Base-by-base conservation (phyloP, 208 protist genomes). In the Leishmania gerbilli region DNA sequence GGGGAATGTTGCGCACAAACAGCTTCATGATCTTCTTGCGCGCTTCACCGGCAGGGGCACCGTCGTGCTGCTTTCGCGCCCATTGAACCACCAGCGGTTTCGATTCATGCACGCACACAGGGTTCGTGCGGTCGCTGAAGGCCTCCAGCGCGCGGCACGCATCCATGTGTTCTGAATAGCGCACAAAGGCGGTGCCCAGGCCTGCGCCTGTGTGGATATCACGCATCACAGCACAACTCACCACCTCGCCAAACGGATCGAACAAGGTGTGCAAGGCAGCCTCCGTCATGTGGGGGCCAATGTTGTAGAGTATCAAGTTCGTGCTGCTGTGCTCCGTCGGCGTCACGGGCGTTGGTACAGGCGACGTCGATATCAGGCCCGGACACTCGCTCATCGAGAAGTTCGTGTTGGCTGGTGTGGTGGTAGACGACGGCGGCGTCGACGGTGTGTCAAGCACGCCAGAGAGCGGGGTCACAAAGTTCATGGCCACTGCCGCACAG, bases 1-100 rank as follows among this genome's bases (percentile, higher is more conserved):
- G 60, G 11, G 93, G 94, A 56, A 97, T 87, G 77, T 97, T 97
- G 40, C 94, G 92, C 62, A 97, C 89, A 71, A 97, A 97, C 11
- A 97, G 84, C 82, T 97, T 97, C 40, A 84, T 83, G 40, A 96
- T 97, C 82, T 91, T 90, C 51, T 83, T 82, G 9, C 92, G 90
- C 55, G 89, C 92, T 68, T 94, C 86, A 13, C 92, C 91, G 34
- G 80, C 84, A 0, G 92, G 91, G 31, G 83, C 71, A 75, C 81
- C 81, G 68, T 97, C 93, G 86, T 95, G 93, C 77, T 90, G 89
- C 84, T 87, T 87, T 42, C 84, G 83, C 2, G 93, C 93, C 90
- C 90, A 97, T 71, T 97, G 91, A 7, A 95, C 87, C 42, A 81
- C 76, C 31, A 97, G 77, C 47, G 79, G 76, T 42, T 82, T 82